Base-by-base conservation (phyloP, 208 protist genomes). In the Trypanosoma grayi region DNA sequence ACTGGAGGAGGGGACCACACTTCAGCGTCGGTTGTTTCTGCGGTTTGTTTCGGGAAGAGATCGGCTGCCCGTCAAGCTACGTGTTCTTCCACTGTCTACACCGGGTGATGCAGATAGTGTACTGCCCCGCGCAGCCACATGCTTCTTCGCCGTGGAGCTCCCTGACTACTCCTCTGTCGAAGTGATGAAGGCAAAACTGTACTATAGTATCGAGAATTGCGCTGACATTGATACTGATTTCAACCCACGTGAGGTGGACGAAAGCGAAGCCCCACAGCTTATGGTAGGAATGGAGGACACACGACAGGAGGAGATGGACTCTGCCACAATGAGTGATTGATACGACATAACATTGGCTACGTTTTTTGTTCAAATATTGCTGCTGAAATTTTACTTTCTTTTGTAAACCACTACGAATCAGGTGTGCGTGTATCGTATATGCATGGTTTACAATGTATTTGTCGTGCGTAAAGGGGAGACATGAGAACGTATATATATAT, bases 151-250 rank as follows among this genome's bases (percentile, higher is more conserved):
- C 14, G 31, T 99, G 25, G 90, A 98, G 63, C 68, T 99, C 33
- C 97, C 97, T 7, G 81, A 96, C 62, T 99, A 99, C 76, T 93
- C 85, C 58, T 85, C 79, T 0, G 64, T 97, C 14, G 92, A 96
- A n/a, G 81, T 97, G 22, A 88, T 98, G 83, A 92, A 92, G 71
- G 68, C 73, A 37, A 97, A 97, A 67, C 81, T 99, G 24, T 92
- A 92, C 57, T 98, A 98, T 81, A 95, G 95, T 60, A 97, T 98
- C 51, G 83, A 93, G 54, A 94, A 98, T 75, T 99, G 97, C 58
- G 74, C 73, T 6, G 90, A 94, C 57, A 98, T 99, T 61, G 97
- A 98, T 75, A 94, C 86, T 13, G 92, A 97, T 69, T 97, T 97
- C 62, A 80, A 83, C 48, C 90, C 88, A 11, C 78, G 79, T 18